A percentile compares a stretch with the other conserved stretches of the same genome.
These are phyloP conservation scores for Gracilaria domingensis DNA, from an alignment of 23 red algal species.

Conservation along the genomic window DNA sequence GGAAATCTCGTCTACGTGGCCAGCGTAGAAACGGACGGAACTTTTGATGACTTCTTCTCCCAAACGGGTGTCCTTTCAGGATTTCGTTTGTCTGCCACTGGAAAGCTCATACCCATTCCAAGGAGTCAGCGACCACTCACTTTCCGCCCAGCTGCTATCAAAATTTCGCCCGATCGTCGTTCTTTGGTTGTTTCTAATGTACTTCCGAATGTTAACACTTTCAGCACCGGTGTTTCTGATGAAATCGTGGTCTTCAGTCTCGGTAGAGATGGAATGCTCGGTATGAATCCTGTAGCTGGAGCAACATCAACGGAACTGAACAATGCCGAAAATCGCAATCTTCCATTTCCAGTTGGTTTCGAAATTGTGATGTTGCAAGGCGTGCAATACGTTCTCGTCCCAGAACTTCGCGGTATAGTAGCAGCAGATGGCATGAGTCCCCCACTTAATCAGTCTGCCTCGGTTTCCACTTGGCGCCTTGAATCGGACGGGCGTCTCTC, in stretches of 20 bases:
- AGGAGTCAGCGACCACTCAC: conserved; percentile 14
- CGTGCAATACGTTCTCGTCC: conserved; percentile 28
- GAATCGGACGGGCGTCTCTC: not conserved
- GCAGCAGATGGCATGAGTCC: conserved; percentile 17
- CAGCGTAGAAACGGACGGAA: conserved; percentile 9
- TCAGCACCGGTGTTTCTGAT: not conserved
- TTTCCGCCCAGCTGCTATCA: conserved; percentile 27
- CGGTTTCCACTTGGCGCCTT: conserved; percentile 37
- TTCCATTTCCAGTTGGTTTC: conserved; percentile 29
- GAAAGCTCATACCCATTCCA: conserved; percentile 14
- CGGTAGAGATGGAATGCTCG: conserved; percentile 12
- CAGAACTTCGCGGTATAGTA: conserved; percentile 14
- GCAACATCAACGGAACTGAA: conserved; percentile 34
- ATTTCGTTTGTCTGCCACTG: conserved; percentile 5
- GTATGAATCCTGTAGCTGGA: not conserved
- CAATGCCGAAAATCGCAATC: conserved; percentile 42
- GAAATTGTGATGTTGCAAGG: conserved; percentile 4
- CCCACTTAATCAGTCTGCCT: not conserved
- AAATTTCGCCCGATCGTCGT: conserved; percentile 32
- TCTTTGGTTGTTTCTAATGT: conserved; percentile 25
- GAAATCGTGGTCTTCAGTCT: conserved; percentile 43
- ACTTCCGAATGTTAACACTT: not conserved
- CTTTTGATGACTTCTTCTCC: not conserved
- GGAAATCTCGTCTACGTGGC: conserved; percentile 40
- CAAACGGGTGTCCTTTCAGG: conserved; percentile 27